Evolutionary conservation across 2,329 filamentous ascomycete species (phyloP).

Genomic region (Cladobotryum protrusum): DNA sequence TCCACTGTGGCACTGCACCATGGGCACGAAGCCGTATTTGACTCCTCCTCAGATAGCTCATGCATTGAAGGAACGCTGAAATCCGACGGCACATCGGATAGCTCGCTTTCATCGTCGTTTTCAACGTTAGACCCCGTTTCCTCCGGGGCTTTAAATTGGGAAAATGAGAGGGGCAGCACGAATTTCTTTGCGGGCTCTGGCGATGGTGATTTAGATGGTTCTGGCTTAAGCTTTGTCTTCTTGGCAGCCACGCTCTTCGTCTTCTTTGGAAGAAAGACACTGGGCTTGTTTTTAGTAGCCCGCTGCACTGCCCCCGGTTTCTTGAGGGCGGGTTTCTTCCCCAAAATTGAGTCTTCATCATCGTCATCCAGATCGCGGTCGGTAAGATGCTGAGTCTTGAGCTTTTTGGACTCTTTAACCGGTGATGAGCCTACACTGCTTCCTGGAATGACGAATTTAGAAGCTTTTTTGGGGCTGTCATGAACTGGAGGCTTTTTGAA

Average conservation of each 20-base stretch:
- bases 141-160: conserved; percentile 8
- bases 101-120: not conserved
- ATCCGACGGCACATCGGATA: not conserved
- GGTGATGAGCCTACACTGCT: conserved; percentile 1
- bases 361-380: not conserved
- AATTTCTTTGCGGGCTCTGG: conserved; percentile 16
- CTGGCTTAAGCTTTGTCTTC: not conserved
- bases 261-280: not conserved
- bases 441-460: conserved; percentile 3
- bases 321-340: not conserved
- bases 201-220: conserved; percentile 7
- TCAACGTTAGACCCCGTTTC: conserved; percentile 5
- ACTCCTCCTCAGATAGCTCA: not conserved
- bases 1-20: conserved; percentile 60
- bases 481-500: not conserved
- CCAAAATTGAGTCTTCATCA: not conserved
- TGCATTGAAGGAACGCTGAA: conserved; percentile 4
- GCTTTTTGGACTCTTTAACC: not conserved
- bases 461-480: conserved; percentile 8
- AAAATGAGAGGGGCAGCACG: conserved; percentile 15
- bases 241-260: not conserved
- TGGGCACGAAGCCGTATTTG: conserved; percentile 51
- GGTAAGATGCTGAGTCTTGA: not conserved
- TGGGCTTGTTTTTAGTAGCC: not conserved
- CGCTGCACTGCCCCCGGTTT: not conserved